These are phyloP conservation scores for Myxozyma geophila DNA, from an alignment of 805 yeast genomes.

Conservation along the genomic window DNA sequence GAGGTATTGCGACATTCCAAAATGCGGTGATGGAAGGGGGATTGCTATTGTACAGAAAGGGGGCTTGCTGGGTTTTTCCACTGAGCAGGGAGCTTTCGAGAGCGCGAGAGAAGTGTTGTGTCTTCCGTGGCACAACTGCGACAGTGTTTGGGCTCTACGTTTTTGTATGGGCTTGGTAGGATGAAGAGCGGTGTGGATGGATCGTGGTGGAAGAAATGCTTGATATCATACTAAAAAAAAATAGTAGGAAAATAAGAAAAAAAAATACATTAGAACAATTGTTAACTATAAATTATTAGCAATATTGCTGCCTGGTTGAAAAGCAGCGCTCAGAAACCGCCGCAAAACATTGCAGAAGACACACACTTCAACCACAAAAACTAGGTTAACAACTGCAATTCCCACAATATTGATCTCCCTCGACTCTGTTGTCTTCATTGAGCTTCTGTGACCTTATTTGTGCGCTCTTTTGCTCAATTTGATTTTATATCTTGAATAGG, in stretches of 20 bases:
- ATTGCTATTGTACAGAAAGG: not conserved
- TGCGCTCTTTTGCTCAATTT: not conserved
- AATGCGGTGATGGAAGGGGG: not conserved
- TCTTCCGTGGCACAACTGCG: not conserved
- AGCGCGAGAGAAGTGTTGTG: not conserved
- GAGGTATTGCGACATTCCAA: slow-evolving; percentile 82
- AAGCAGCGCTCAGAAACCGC: too few species aligned
- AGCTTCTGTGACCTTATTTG: not conserved
- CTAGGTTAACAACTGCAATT: too few species aligned
- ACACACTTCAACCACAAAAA: too few species aligned
- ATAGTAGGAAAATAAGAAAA: too few species aligned
- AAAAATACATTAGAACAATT: too few species aligned
- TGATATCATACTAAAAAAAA: too few species aligned
- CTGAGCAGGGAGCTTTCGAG: not conserved
- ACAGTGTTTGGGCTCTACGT: not conserved
- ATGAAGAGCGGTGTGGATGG: too few species aligned
- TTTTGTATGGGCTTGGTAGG: too few species aligned
- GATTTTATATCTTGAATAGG: not conserved
- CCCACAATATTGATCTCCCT: not conserved
- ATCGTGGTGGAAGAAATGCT: too few species aligned
- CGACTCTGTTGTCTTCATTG: not conserved
- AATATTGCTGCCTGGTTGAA: too few species aligned
- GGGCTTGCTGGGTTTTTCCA: not conserved
- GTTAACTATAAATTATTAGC: too few species aligned
- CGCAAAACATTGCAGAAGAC: too few species aligned